phyloP scores from a whole-genome alignment of 2,329 filamentous ascomycete genomes.

The Cordyceps fumosorosea region DNA sequence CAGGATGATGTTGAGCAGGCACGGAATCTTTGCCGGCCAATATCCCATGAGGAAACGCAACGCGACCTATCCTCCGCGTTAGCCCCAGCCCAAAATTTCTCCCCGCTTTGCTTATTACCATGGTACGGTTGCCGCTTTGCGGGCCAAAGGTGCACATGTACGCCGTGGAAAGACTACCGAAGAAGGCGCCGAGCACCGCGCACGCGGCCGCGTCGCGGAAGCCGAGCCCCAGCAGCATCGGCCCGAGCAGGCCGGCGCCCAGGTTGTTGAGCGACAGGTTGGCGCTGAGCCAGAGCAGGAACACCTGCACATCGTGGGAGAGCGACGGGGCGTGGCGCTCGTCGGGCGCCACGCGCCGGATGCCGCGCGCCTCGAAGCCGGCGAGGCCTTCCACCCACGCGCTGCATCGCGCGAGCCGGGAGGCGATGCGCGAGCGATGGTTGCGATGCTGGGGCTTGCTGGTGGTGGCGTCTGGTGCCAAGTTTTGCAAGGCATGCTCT shows the following conservation, averaged over 20 bases:
- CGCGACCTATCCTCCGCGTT: slow-evolving; percentile 39
- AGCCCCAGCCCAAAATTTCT: too few species aligned
- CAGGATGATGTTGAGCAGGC: slow-evolving; percentile 44
- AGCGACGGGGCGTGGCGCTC: slow-evolving; percentile 29
- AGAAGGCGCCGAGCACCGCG: slow-evolving; percentile 68
- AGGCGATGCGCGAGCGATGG: background rate
- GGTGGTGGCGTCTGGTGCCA: too few species aligned
- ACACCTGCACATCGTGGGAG: slow-evolving; percentile 31
- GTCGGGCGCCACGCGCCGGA: slow-evolving; percentile 30
- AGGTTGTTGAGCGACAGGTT: slow-evolving; percentile 39
- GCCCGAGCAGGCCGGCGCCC: slow-evolving; percentile 64
- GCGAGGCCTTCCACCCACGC: slow-evolving; percentile 25
- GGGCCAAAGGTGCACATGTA: slow-evolving; percentile 76
- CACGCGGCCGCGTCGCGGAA: slow-evolving; percentile 67
- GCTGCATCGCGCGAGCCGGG: slow-evolving; percentile 15
- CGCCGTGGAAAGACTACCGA: slow-evolving; percentile 65
- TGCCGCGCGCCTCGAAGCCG: slow-evolving; percentile 34
- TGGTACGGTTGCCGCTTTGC: slow-evolving; percentile 67
- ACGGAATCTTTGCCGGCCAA: slow-evolving; percentile 33
- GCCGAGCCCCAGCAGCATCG: slow-evolving; percentile 62
- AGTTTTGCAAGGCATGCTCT: background rate
- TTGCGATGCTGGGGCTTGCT: background rate
- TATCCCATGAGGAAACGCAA: slow-evolving; percentile 72
- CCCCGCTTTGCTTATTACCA: slow-evolving; percentile 36
- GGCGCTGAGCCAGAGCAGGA: slow-evolving; percentile 37